Conservation (phyloP, 2,329 filamentous ascomycete genomes). For the Ploettnerulaceae sp. region DNA sequence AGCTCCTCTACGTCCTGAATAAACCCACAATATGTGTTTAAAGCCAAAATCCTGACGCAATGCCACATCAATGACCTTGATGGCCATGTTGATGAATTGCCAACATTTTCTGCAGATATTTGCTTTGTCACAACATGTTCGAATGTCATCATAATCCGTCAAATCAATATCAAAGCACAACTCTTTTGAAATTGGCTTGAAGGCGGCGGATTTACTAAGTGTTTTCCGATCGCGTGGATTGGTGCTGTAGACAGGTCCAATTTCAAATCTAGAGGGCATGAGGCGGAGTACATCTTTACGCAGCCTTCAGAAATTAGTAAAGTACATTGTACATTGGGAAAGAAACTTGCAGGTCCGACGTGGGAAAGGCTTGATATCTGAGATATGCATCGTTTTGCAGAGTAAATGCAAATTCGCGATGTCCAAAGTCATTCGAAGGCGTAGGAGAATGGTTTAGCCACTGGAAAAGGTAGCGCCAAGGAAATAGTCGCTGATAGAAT, state of each 20-base stretch:
- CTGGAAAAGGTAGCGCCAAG: conserved; percentile 90
- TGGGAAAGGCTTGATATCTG: conserved; percentile 78
- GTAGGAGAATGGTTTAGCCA: conserved; percentile 94
- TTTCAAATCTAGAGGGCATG: conserved; percentile 93
- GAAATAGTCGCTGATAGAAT: conserved; percentile 94
- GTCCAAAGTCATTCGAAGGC: conserved; percentile 80
- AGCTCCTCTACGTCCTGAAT: conserved; percentile 90
- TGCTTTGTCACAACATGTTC: conserved; percentile 89
- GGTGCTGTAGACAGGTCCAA: conserved; percentile 91
- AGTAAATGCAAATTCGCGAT: conserved; percentile 94
- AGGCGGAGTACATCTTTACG: conserved; percentile 86
- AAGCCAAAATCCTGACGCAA: conserved; percentile 94
- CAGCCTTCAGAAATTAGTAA: conserved; percentile 48
- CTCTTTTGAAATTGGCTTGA: conserved; percentile 86
- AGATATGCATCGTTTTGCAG: conserved; percentile 89
- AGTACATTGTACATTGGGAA: background rate
- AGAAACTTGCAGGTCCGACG: conserved; percentile 52
- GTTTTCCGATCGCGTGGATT: conserved; percentile 93
- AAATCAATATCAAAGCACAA: conserved; percentile 99
- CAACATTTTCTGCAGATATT: conserved; percentile 94
- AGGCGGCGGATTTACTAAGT: conserved; percentile 71
- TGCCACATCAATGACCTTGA: conserved; percentile 85
- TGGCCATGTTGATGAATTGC: conserved; percentile 96
- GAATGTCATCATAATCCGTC: conserved; percentile 96
- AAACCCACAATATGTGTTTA: conserved; percentile 96